phyloP scores from a whole-genome alignment of 768 basidiomycete genomes.

The Hemileccinum impolitum region DNA sequence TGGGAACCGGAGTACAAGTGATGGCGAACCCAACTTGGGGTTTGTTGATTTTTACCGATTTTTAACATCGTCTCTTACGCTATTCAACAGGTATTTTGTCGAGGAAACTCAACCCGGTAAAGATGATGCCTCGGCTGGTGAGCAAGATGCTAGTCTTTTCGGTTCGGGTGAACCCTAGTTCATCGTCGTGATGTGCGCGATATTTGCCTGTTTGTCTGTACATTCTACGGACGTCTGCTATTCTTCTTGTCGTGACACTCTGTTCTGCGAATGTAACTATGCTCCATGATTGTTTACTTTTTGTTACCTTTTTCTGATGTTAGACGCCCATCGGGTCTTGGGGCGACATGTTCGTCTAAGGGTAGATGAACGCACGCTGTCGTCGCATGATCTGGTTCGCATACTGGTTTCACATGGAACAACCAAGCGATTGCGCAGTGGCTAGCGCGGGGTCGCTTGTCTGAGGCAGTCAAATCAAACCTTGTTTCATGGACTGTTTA shows the following conservation, averaged over 20 bases:
- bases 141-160: conserved; percentile 4
- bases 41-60: conserved; percentile 11
- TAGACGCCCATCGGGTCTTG: background rate
- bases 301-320: background rate
- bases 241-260: conserved; percentile 3
- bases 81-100: conserved; percentile 12
- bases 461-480: conserved; percentile 12
- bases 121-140: background rate
- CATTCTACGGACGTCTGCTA: conserved; percentile 2
- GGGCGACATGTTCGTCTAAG: background rate
- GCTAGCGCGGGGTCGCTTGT: conserved; percentile 10
- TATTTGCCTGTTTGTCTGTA: background rate
- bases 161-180: conserved; percentile 11
- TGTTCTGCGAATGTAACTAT: background rate
- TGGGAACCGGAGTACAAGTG: background rate
- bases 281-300: conserved; percentile 1
- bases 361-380: conserved; percentile 21
- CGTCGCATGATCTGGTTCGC: conserved; percentile 18
- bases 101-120: background rate
- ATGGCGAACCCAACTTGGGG: conserved; percentile 8
- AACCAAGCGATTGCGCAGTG: conserved; percentile 11
- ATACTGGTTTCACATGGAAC: conserved; percentile 6
- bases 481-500: background rate
- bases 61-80: conserved; percentile 9
- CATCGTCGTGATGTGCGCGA: background rate